Conservation (phyloP, 345 rosid genomes). For the Pseudoturritis turrita region DNA sequence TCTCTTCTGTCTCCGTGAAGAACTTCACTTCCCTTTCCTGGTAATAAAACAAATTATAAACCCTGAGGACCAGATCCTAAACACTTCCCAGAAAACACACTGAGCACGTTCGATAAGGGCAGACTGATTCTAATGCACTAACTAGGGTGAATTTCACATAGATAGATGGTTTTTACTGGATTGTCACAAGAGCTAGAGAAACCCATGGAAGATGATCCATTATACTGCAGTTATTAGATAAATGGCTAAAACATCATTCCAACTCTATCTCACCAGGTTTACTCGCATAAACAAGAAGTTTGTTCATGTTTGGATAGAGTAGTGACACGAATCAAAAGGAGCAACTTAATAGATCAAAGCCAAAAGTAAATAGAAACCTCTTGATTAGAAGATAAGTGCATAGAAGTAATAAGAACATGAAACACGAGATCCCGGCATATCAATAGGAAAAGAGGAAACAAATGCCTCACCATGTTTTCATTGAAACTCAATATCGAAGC, state of each 20-base stretch:
- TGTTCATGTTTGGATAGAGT: background rate
- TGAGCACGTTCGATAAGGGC: background rate
- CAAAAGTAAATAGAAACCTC: background rate
- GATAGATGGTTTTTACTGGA: no score
- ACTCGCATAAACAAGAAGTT: background rate
- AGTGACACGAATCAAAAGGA: background rate
- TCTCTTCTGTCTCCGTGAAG: constrained; percentile 98
- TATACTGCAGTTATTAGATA: background rate
- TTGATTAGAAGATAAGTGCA: background rate
- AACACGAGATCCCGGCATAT: background rate
- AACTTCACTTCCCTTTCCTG: constrained; percentile 98
- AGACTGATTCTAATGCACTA: background rate
- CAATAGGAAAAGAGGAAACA: background rate
- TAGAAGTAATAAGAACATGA: background rate
- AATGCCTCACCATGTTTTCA: constrained; percentile 78
- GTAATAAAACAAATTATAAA: background rate
- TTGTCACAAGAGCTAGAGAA: background rate
- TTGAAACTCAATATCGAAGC: constrained; percentile 98
- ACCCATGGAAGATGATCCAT: background rate
- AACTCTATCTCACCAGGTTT: background rate
- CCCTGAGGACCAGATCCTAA: background rate
- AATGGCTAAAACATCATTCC: background rate
- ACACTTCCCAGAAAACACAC: background rate
- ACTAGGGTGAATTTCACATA: background rate
- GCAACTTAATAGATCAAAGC: background rate